These are phyloP conservation scores for Actinomortierella wolfii DNA, from an alignment of 371 early-diverging fungal genomes.

Conservation along the genomic window DNA sequence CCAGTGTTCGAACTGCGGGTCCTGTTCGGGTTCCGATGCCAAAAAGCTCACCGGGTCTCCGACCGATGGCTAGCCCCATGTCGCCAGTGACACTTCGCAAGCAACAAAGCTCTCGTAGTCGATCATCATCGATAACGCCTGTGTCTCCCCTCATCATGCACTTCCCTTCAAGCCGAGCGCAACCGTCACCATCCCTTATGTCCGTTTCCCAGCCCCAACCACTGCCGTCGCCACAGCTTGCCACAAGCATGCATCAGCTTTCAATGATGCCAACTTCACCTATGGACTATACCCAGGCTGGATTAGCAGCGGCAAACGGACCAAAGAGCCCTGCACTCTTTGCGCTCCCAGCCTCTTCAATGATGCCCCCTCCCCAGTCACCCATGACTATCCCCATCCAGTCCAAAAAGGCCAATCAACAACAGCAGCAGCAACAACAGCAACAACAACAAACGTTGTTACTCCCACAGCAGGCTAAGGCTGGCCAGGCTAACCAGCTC, in stretches of 20 bases:
- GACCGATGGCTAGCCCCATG: constrained; percentile 21
- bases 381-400: constrained; percentile 33
- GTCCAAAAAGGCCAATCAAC: constrained; percentile 4
- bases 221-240: constrained; percentile 24
- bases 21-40: constrained; percentile 11
- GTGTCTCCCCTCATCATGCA: constrained; percentile 26
- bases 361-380: constrained; percentile 42
- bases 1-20: constrained; percentile 12
- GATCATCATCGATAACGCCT: constrained; percentile 11
- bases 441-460: constrained; percentile 3
- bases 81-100: constrained; percentile 30
- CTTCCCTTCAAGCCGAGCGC: constrained; percentile 19
- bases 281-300: constrained; percentile 10
- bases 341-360: constrained; percentile 35
- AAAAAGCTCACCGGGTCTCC: constrained; percentile 21
- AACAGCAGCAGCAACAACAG: constrained; percentile 11
- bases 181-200: constrained; percentile 30
- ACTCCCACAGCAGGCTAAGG: no score
- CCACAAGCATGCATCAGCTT: constrained; percentile 29
- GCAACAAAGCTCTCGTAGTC: constrained; percentile 10
- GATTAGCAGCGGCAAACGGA: constrained; percentile 11
- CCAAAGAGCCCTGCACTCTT: constrained; percentile 38
- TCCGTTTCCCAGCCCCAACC: constrained; percentile 24
- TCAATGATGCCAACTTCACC: constrained; percentile 34
- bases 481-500: no score